phyloP scores from a whole-genome alignment of 2,329 filamentous ascomycete species.

The Dothideomycetes sp. region DNA sequence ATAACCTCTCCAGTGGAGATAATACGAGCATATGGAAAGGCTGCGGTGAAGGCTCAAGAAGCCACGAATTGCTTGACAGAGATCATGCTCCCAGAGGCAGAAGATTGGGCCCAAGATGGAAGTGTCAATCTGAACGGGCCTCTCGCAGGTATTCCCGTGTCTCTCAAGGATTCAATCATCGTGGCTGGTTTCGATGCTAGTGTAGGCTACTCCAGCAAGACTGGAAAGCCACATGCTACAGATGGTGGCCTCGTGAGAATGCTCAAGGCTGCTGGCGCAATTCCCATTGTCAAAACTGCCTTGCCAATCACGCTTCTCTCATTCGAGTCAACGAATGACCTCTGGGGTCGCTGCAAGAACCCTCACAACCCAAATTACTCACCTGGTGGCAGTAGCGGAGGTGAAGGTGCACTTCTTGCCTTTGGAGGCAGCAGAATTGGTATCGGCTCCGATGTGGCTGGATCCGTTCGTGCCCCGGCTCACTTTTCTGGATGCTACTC shows the following conservation, averaged over 20 bases:
- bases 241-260: constrained; percentile 68
- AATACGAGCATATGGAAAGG: constrained; percentile 77
- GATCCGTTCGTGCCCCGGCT: constrained; percentile 75
- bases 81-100: constrained; percentile 67
- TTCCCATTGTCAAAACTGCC: constrained; percentile 91
- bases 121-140: constrained; percentile 66
- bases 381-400: constrained; percentile 79
- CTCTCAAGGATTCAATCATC: constrained; percentile 65
- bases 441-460: constrained; percentile 83
- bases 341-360: constrained; percentile 77
- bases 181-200: constrained; percentile 75
- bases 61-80: constrained; percentile 88
- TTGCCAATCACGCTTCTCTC: constrained; percentile 75
- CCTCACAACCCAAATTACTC: constrained; percentile 77
- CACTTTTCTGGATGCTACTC: constrained; percentile 87
- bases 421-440: constrained; percentile 75
- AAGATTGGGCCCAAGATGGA: constrained; percentile 52
- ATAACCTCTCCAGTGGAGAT: constrained; percentile 57
- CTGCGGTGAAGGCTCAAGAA: constrained; percentile 70
- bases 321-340: constrained; percentile 67
- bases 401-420: constrained; percentile 72
- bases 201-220: constrained; percentile 67
- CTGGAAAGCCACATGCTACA: constrained; percentile 50
- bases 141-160: constrained; percentile 76
- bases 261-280: constrained; percentile 74